Base-by-base conservation (phyloP, 2,329 filamentous ascomycete species). In the Diaporthe vexans region DNA sequence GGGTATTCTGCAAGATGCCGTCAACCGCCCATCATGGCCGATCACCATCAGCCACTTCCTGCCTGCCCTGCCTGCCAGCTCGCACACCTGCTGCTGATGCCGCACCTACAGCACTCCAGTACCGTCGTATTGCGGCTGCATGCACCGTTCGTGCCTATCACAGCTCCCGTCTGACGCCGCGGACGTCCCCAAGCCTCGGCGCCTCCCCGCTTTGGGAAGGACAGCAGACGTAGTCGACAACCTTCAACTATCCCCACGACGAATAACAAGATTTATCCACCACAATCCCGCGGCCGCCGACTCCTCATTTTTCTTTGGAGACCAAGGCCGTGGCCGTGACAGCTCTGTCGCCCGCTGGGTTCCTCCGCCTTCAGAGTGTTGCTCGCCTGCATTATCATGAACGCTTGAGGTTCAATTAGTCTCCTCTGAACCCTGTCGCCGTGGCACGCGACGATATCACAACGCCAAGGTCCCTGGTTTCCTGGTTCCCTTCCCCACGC, bases 401-500 rank as follows among this genome's bases (percentile, higher is more conserved):
- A 35, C 61, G 17, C 26, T 35, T 37, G 46, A 52, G 13, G 46
- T 67, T 67, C 63, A 21, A 54, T 37, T 52, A 67, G 46, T 17
- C 63, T 52, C 21, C 33, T 21, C 33, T 67, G n/a, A 67, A 67
- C 63, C 63, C 46, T 67, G 63, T 52, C n/a, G 7, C 29, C n/a
- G 11, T 52, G 63, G 63, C 63, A 67, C 29, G 63, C 63, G 63
- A 67, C 46, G 46, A 52, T 67, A 52, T 37, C 63, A 67, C 63
- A 52, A 19, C 48, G 43, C 46, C 26, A 26, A 52, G 46, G 29
- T 8, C 17, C 37, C 58, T 33, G 37, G 58, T 29, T 52, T 40
- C 48, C 46, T 67, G 46, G 46, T 40, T 21, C n/a, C 7, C 46
- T 37, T 52, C 29, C 63, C 63, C 63, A 67, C 63, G 63, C 63